Evolutionary conservation across 345 rosid species (phyloP), one percentile per base, ranked within the genome.

Genomic region (Arabis alpina): DNA sequence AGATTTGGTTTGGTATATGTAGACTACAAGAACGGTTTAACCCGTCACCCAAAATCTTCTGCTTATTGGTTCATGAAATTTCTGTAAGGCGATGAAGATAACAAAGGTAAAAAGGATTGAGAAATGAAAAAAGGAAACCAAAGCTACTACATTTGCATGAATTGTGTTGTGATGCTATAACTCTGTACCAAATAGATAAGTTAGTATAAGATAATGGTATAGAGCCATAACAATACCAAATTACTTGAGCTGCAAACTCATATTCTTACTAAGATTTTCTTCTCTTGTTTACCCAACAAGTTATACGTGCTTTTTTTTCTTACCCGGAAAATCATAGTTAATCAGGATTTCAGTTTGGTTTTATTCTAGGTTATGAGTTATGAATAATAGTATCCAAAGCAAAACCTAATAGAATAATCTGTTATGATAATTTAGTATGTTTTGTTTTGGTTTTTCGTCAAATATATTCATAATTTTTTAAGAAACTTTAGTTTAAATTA

Each of bases 1-100:
- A 87, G 98, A 30, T 90, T 90, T 7, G 97, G 98, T 34, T 67
- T 93, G 78, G 68, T 90, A n/a, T 93, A 87, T 39, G 91, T 93
- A 0, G 93, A 93, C 76, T 88, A 86, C 86, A 87, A 90, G 81
- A 82, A 88, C 15, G 88, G 89, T 23, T 82, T 93, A 9, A 15
- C 79, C 19, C 85, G 98, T 8, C 90, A 88, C 73, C 97, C 88
- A 0, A 90, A 93, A 64, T 88, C 96, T 27, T 93, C 97, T 19
- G 98, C 98, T 0, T 83, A 84, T 68, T 93, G 97, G 98, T 93
- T 90, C 88, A 13, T 54, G 77, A 76, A 84, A 6, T 87, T 90
- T 84, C 76, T 90, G 75, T 86, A 81, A 84, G 87, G 87, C 4
- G 73, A 43, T 13, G 81, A 81, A 36, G 86, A 50, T 11, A 75